Percentiles rank a stretch among this genome's conserved stretches.
These are phyloP conservation scores for Tylopilus intermedius DNA, from an alignment of 768 basidiomycete species.

Conservation along the genomic window DNA sequence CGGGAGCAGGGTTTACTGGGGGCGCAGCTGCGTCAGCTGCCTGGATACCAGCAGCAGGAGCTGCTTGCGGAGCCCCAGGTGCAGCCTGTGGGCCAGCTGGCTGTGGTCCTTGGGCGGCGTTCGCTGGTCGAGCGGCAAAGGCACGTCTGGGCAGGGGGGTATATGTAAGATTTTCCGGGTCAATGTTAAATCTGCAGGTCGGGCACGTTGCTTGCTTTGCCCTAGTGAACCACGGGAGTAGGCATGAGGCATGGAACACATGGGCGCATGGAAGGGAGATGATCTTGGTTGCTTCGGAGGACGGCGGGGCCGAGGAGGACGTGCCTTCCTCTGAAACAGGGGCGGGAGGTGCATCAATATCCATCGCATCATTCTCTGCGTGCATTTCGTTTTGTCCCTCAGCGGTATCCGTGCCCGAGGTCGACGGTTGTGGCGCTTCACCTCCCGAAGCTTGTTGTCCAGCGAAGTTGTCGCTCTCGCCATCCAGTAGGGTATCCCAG, in stretches of 20 bases:
- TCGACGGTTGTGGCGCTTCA: conserved; percentile 1
- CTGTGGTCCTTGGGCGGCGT: conserved; percentile 11
- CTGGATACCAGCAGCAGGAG: background rate
- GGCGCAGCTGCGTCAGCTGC: conserved; percentile 1
- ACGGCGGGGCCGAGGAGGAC: conserved; percentile 4
- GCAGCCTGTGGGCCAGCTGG: conserved; percentile 7
- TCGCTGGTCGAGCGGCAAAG: conserved; percentile 13
- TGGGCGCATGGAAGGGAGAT: conserved; percentile 76
- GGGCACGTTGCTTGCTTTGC: conserved; percentile 79
- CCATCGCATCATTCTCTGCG: conserved; percentile 11
- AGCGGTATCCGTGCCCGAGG: background rate
- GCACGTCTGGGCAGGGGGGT: conserved; percentile 18
- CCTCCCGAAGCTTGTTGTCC: conserved; percentile 11
- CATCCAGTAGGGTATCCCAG: conserved; percentile 62
- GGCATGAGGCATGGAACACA: conserved; percentile 74
- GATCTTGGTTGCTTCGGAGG: conserved; percentile 38
- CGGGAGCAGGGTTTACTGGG: background rate
- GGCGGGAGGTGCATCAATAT: conserved; percentile 15
- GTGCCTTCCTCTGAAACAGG: conserved; percentile 11
- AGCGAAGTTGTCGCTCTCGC: conserved; percentile 35
- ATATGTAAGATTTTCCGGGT: conserved; percentile 69
- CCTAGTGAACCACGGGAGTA: conserved; percentile 78
- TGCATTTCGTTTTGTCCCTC: conserved; percentile 6
- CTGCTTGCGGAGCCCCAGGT: conserved; percentile 8
- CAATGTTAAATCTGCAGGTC: conserved; percentile 78